A percentile compares a stretch with the other conserved stretches of the same genome.
Conservation (phyloP, 2,329 filamentous ascomycete species). For the Talaromyces sp. region DNA sequence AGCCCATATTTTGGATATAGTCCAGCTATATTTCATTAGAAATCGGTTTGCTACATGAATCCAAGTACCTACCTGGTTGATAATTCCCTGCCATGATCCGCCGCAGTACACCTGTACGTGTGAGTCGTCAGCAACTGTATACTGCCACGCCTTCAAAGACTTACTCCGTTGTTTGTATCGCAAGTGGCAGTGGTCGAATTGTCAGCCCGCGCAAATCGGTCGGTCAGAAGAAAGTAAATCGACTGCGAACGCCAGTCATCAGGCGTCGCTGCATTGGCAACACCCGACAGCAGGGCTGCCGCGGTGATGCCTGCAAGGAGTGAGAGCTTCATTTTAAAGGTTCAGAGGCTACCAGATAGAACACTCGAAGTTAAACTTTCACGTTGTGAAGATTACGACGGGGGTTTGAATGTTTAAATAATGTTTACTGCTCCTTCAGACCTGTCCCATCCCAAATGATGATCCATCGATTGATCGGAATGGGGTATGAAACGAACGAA, state of each 20-base stretch:
- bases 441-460: not conserved
- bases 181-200: slow-evolving; percentile 30
- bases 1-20: slow-evolving; percentile 45
- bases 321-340: slow-evolving; percentile 15
- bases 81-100: slow-evolving; percentile 43
- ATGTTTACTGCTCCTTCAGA: not conserved
- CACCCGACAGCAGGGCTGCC: slow-evolving; percentile 17
- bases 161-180: slow-evolving; percentile 19
- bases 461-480: not conserved
- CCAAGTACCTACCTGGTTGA: slow-evolving; percentile 24
- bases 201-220: slow-evolving; percentile 40
- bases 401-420: not conserved
- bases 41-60: not conserved
- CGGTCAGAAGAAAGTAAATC: slow-evolving; percentile 42
- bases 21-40: slow-evolving; percentile 30
- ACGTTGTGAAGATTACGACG: not conserved
- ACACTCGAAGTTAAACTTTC: not conserved
- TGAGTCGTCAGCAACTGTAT: not conserved
- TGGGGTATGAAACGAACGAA: not conserved
- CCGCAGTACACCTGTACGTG: slow-evolving; percentile 34
- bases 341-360: not conserved
- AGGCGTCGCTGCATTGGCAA: slow-evolving; percentile 24
- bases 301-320: slow-evolving; percentile 8
- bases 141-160: not conserved
- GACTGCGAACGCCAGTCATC: slow-evolving; percentile 37